Percentiles rank a stretch among this genome's conserved stretches.
Conservation (phyloP, 495 filamentous ascomycete genomes). For the Jackrogersella minutella region DNA sequence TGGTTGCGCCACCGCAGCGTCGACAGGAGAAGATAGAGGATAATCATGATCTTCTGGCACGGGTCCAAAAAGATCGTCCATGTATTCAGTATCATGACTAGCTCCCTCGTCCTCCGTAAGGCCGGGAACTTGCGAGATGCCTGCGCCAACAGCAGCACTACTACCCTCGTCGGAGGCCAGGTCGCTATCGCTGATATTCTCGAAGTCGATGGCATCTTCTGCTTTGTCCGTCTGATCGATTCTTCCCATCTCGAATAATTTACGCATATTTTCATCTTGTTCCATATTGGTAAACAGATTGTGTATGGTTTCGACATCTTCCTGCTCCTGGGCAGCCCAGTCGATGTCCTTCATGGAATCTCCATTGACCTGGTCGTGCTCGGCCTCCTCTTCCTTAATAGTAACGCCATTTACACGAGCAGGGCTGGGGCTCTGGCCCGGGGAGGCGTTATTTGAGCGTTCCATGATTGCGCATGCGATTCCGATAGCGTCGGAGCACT, state of each 20-base stretch:
- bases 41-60: slow-evolving; percentile 46
- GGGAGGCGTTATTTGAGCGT: background rate
- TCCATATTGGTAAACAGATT: slow-evolving; percentile 24
- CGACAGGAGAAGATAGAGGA: slow-evolving; percentile 44
- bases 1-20: slow-evolving; percentile 36
- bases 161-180: slow-evolving; percentile 52
- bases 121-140: slow-evolving; percentile 53
- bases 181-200: slow-evolving; percentile 76
- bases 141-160: slow-evolving; percentile 48
- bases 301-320: slow-evolving; percentile 41
- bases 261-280: too few relatives aligned
- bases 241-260: too few relatives aligned
- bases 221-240: slow-evolving; percentile 42
- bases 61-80: slow-evolving; percentile 60
- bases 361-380: slow-evolving; percentile 29
- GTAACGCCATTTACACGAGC: slow-evolving; percentile 19
- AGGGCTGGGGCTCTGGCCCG: slow-evolving; percentile 9
- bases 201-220: slow-evolving; percentile 72
- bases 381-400: slow-evolving; percentile 44
- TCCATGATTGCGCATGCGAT: slow-evolving; percentile 15
- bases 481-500: background rate
- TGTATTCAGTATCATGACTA: slow-evolving; percentile 52
- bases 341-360: slow-evolving; percentile 34
- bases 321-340: slow-evolving; percentile 43
- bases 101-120: slow-evolving; percentile 58